Conservation (phyloP, 2,329 filamentous ascomycete genomes). For the Macrophomina phaseolina region DNA sequence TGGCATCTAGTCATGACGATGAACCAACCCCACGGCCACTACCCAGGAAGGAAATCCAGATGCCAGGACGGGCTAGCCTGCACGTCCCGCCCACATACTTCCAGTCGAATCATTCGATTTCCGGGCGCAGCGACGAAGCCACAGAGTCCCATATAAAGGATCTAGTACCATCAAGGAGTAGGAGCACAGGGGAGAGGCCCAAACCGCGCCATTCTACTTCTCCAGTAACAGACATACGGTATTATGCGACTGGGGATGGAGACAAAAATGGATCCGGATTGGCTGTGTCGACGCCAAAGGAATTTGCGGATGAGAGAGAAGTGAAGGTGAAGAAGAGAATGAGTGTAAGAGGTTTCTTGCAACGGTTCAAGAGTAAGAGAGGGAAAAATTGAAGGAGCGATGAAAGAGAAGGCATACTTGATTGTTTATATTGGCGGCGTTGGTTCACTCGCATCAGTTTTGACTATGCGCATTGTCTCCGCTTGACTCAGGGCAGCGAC, state of each 20-base stretch:
- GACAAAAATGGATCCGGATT: conserved; percentile 27
- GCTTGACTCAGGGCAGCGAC: neutral
- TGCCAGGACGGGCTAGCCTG: neutral
- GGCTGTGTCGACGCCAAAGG: conserved; percentile 36
- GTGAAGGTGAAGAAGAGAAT: conserved; percentile 21
- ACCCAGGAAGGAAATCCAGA: neutral
- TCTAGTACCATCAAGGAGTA: conserved; percentile 25
- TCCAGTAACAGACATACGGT: conserved; percentile 39
- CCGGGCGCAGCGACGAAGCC: neutral
- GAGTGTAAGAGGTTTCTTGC: conserved; percentile 23
- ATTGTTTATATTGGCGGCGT: neutral
- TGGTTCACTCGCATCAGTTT: neutral
- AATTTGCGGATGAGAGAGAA: conserved; percentile 9
- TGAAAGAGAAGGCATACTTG: neutral
- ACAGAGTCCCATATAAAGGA: conserved; percentile 30
- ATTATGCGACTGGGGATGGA: conserved; percentile 39
- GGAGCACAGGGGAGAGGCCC: conserved; percentile 31
- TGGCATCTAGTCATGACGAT: conserved; percentile 8
- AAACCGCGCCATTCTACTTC: conserved; percentile 35
- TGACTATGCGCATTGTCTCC: neutral
- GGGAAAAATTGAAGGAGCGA: neutral
- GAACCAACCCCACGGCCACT: conserved; percentile 6
- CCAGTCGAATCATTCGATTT: neutral
- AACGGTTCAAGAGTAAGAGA: conserved; percentile 21
- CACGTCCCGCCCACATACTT: conserved; percentile 8